Conservation (phyloP, 257 asterid genomes). For the Nicotiana undulata region DNA sequence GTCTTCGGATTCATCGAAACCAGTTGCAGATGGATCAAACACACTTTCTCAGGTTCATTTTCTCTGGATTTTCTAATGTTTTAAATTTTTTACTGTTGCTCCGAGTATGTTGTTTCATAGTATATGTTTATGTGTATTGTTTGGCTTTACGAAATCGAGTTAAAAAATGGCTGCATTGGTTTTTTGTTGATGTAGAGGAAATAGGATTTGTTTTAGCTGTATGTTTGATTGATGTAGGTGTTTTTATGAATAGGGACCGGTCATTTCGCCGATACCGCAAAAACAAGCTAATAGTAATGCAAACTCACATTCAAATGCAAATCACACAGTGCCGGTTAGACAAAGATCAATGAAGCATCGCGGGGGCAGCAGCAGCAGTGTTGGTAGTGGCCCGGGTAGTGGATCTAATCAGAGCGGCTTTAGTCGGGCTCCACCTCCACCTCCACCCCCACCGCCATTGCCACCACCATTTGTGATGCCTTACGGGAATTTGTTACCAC, state of each 20-base stretch:
- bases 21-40: neutral
- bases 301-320: constrained; percentile 26
- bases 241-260: constrained; percentile 35
- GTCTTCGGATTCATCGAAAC: neutral
- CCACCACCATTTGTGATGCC: constrained; percentile 41
- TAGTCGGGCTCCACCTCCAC: constrained; percentile 35
- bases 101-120: neutral
- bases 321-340: constrained; percentile 32
- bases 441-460: constrained; percentile 42
- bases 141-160: neutral
- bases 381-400: constrained; percentile 18
- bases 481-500: constrained; percentile 26
- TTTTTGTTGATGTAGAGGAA: neutral
- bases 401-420: constrained; percentile 45
- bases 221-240: neutral
- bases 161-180: neutral
- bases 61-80: neutral
- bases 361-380: constrained; percentile 1
- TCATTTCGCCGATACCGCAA: constrained; percentile 44
- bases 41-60: constrained; percentile 13
- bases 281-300: constrained; percentile 24
- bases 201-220: neutral
- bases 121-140: neutral
- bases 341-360: constrained; percentile 45
- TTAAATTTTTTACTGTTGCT: neutral